phyloP scores from a whole-genome alignment of 495 filamentous ascomycete genomes.

The Neurospora discreta region DNA sequence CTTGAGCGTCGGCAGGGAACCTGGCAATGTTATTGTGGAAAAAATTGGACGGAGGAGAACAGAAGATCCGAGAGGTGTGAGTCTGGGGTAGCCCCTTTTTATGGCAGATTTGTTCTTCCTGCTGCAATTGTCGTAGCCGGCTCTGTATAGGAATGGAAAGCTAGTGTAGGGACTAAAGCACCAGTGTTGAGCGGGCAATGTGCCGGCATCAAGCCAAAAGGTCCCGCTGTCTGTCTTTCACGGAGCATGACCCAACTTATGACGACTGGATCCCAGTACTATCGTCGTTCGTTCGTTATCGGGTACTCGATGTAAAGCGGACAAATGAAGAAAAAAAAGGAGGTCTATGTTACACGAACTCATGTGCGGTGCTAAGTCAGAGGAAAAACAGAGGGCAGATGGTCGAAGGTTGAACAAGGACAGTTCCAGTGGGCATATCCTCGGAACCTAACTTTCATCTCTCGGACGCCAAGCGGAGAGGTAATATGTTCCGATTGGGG shows the following conservation, averaged over 20 bases:
- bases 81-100: neutral
- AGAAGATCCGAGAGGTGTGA: neutral
- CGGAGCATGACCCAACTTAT: neutral
- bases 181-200: neutral
- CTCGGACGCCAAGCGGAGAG: neutral
- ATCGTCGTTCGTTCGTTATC: neutral
- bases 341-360: neutral
- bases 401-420: neutral
- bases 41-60: neutral
- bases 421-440: neutral
- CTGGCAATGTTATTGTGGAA: neutral
- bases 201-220: neutral
- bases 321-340: too few relatives aligned
- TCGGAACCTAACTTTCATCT: neutral
- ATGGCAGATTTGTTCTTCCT: neutral
- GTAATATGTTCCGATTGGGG: neutral
- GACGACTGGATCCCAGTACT: neutral
- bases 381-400: neutral
- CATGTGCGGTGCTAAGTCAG: neutral
- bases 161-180: too few relatives aligned
- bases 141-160: too few relatives aligned
- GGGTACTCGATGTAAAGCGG: neutral
- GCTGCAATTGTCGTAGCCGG: neutral
- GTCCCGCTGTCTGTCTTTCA: neutral
- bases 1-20: neutral